Evolutionary conservation across 768 basidiomycete species (phyloP).

Genomic region (Hygrophoropsis aurantiaca): DNA sequence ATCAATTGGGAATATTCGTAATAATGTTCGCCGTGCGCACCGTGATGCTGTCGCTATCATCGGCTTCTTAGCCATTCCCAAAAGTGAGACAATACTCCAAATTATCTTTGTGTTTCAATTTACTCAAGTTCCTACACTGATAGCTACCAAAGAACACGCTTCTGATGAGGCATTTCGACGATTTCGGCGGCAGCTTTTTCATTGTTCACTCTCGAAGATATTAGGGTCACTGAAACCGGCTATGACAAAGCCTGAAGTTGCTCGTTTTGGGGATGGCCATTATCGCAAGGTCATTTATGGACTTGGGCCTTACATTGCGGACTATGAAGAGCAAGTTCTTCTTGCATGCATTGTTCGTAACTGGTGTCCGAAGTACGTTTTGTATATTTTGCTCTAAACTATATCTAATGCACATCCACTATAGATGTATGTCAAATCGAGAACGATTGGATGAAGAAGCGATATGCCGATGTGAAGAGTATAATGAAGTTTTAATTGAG

Average conservation of each 20-base stretch:
- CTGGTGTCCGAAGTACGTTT: slow-evolving; percentile 30
- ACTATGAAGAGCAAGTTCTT: slow-evolving; percentile 39
- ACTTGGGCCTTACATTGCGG: slow-evolving; percentile 38
- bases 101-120: neutral
- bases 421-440: slow-evolving; percentile 22
- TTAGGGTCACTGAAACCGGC: slow-evolving; percentile 19
- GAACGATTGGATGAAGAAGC: slow-evolving; percentile 21
- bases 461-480: slow-evolving; percentile 10
- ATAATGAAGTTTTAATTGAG: slow-evolving; percentile 20
- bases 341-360: too few relatives aligned
- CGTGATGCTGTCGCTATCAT: slow-evolving; percentile 14
- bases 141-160: slow-evolving; percentile 12
- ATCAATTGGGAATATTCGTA: slow-evolving; percentile 9
- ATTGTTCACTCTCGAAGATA: slow-evolving; percentile 26
- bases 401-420: slow-evolving; percentile 3
- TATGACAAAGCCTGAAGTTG: slow-evolving; percentile 28
- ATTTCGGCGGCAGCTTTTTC: slow-evolving; percentile 31
- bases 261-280: slow-evolving; percentile 29
- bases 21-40: slow-evolving; percentile 6
- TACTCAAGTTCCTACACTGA: neutral
- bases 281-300: slow-evolving; percentile 29
- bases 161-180: slow-evolving; percentile 17
- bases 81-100: slow-evolving; percentile 25
- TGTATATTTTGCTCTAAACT: slow-evolving; percentile 17
- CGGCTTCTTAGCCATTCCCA: slow-evolving; percentile 30